Evolutionary conservation across 495 filamentous ascomycete genomes (phyloP), one percentile per base, ranked within the genome.

Genomic region (Penicillium canariense): DNA sequence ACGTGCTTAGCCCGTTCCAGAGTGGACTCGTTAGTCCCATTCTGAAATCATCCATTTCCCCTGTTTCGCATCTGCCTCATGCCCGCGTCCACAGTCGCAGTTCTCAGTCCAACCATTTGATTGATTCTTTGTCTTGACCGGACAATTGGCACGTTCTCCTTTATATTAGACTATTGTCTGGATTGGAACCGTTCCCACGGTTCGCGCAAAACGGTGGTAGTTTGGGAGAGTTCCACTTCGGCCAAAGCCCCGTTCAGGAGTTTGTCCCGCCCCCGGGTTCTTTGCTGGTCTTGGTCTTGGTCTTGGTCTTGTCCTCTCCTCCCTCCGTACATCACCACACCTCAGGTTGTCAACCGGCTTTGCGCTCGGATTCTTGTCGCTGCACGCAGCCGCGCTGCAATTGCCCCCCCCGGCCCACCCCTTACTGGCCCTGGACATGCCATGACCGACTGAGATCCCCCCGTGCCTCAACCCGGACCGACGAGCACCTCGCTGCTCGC

Each of bases 211-310:
- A n/a, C 31, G 18, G 11, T 40, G 36, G 26, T 22, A 53, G 26
- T 30, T 31, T 46, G 43, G 43, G 22, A 12, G 27, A 45, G 40
- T 52, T 52, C 55, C 39, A 40, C 59, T 46, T 44, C 40, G 40
- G 38, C 39, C 36, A 42, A 53, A 36, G 38, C 50, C 30, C 39
- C 18, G 45, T 56, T 65, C 61, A 65, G 61, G 61, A 65, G 61
- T 61, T 64, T 57, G 50, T 60, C 61, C 61, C 57, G 47, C 52
- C 59, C 55, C 55, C 60, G 48, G 52, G 20, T 51, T 55, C 47
- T 35, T 47, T 38, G 31, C 23, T 26, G 22, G 26, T 50, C 48
- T 39, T 32, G 12, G 14, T 27, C 49, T 22, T 28, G 27, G 0
- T 32, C 23, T 11, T 5, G 4, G 1, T 34, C 5, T 10, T 15